Base-by-base conservation (phyloP, 108 stramenopile genomes). In the Epipyxis sp. region DNA sequence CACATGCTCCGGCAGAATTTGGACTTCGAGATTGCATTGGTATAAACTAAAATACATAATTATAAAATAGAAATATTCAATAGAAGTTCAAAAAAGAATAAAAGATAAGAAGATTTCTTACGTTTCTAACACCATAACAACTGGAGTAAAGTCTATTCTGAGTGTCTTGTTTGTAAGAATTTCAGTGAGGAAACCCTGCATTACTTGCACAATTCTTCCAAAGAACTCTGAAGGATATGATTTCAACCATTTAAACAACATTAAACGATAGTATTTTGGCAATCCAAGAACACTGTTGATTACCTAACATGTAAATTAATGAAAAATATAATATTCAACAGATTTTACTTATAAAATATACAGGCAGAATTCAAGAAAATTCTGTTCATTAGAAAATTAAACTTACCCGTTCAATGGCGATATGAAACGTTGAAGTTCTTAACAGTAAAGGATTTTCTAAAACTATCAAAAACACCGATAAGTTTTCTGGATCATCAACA, bases 181-280 rank as follows among this genome's bases (percentile, higher is more conserved):
- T 20, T 37, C 20, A 20, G 13, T 16, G 20, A 68, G 20, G 41
- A 40, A 68, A 20, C 20, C 20, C 65, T 20, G 13, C 65, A 68
- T 40, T 20, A 68, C 20, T 20, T 20, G 40, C 13, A 68, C 39
- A 25, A 68, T 25, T 20, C 65, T 20, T 13, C 39, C 65, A 68
- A 68, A 68, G 41, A 40, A 41, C 65, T 68, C 65, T 37, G 65
- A 68, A 16, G 65, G 65, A 41, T 40, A 68, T 20, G 29, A 68
- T 41, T 68, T 68, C 40, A 68, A 16, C 65, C 65, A 25, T 40
- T 41, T 41, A 37, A 68, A 68, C 35, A 68, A 25, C 65, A 20
- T 25, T 20, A 68, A 20, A 13, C 65, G 65, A 16, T 20, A 25
- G 20, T 20, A 20, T 37, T 68, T 68, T 20, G 65, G 65, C 35